phyloP scores from a whole-genome alignment of 257 asterid genomes.

The Fraxinus cuspidata region DNA sequence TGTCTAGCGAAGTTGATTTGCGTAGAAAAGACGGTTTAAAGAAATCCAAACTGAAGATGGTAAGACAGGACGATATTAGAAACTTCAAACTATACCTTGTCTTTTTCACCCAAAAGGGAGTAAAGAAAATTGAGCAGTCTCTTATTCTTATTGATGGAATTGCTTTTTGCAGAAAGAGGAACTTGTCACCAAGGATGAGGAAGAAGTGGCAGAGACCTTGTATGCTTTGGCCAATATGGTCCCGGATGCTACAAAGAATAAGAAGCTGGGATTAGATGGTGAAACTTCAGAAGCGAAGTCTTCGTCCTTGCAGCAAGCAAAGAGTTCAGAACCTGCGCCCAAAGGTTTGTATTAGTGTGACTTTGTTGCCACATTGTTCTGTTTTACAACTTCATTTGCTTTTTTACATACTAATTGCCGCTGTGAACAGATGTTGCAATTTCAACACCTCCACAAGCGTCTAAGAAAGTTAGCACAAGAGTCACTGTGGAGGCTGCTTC shows the following conservation, averaged over 20 bases:
- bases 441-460: constrained; percentile 25
- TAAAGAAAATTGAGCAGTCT: constrained; percentile 8
- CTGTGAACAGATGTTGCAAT: constrained; percentile 28
- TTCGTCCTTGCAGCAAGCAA: constrained; percentile 31
- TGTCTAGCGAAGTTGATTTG: constrained; percentile 36
- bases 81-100: constrained; percentile 9
- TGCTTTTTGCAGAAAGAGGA: constrained; percentile 42
- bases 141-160: constrained; percentile 24
- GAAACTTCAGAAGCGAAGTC: constrained; percentile 45
- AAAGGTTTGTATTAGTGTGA: constrained; percentile 34
- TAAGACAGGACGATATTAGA: constrained; percentile 26
- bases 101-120: neutral
- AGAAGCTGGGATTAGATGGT: constrained; percentile 21
- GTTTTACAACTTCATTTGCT: neutral
- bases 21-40: constrained; percentile 34
- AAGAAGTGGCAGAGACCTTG: constrained; percentile 89
- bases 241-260: constrained; percentile 34
- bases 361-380: constrained; percentile 6
- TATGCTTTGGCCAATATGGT: constrained; percentile 62
- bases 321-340: constrained; percentile 29
- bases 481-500: constrained; percentile 23
- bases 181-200: constrained; percentile 68
- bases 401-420: constrained; percentile 20
- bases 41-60: constrained; percentile 61
- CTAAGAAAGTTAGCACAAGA: constrained; percentile 28